Percentiles rank a stretch among this genome's conserved stretches.
These are phyloP conservation scores for Fomitopsis palustris DNA, from an alignment of 1,284 basidiomycete species.

Conservation along the genomic window DNA sequence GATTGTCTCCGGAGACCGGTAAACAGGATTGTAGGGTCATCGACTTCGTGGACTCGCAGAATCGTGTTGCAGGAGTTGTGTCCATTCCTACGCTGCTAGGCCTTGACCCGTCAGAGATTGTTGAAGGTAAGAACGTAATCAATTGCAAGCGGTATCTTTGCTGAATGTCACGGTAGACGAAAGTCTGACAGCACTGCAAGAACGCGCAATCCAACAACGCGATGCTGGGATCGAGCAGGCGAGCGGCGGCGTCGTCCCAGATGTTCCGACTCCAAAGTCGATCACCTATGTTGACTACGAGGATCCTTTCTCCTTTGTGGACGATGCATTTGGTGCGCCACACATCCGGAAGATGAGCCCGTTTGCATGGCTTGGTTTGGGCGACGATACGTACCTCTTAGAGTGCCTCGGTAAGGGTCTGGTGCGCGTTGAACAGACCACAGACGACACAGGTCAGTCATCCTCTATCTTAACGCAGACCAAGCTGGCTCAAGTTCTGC, in stretches of 20 bases:
- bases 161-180: constrained; percentile 38
- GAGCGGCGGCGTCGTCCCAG: constrained; percentile 21
- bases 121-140: constrained; percentile 46
- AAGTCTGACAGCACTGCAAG: constrained; percentile 45
- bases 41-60: constrained; percentile 85
- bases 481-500: constrained; percentile 5
- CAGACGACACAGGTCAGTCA: constrained; percentile 37
- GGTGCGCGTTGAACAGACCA: constrained; percentile 60
- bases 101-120: constrained; percentile 68
- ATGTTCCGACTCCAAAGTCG: constrained; percentile 55
- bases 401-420: constrained; percentile 77
- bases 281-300: constrained; percentile 83
- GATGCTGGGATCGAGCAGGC: constrained; percentile 13
- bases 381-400: constrained; percentile 70
- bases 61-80: constrained; percentile 69
- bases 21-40: constrained; percentile 89
- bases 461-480: background rate
- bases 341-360: constrained; percentile 48
- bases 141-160: background rate
- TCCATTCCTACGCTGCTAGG: constrained; percentile 88
- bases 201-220: constrained; percentile 28
- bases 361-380: constrained; percentile 83
- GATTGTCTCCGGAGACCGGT: constrained; percentile 77
- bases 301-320: constrained; percentile 67
- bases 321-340: constrained; percentile 48